phyloP scores from a whole-genome alignment of 805 yeast genomes.

The Zygosaccharomyces rouxii region DNA sequence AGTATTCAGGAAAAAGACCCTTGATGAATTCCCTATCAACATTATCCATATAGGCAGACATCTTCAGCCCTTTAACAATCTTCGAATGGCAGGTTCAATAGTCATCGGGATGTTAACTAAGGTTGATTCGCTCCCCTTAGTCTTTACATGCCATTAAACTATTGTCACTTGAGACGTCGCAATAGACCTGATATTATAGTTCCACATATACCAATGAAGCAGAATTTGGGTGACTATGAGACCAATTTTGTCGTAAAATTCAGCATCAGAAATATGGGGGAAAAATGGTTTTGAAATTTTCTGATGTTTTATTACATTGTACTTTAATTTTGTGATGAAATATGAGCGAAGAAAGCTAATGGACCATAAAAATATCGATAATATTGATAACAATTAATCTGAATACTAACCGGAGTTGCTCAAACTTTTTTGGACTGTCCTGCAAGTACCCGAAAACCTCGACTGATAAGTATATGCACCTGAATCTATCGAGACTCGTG shows the following conservation, averaged over 20 bases:
- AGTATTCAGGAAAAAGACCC: slow-evolving; percentile 29
- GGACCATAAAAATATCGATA: not conserved
- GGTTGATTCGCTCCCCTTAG: slow-evolving; percentile 5
- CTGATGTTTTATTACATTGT: not conserved
- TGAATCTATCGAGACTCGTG: not conserved
- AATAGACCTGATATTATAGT: not conserved
- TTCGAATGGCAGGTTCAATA: not conserved
- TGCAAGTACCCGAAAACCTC: too few relatives aligned
- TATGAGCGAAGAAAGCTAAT: not conserved
- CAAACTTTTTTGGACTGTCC: too few relatives aligned
- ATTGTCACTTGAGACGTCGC: slow-evolving; percentile 1
- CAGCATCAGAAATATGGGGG: not conserved
- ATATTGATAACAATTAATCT: not conserved
- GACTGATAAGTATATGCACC: not conserved
- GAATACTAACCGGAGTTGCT: not conserved
- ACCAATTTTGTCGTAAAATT: not conserved
- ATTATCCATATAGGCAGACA: slow-evolving; percentile 27
- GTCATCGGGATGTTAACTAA: not conserved
- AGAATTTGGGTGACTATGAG: not conserved
- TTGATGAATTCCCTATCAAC: slow-evolving; percentile 27
- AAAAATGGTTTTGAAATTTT: not conserved
- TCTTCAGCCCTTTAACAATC: slow-evolving; percentile 2
- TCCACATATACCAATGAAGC: not conserved
- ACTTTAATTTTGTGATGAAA: not conserved
- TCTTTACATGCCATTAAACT: not conserved